Conservation (phyloP, 768 basidiomycete species). For the Tylopilus balloui region DNA sequence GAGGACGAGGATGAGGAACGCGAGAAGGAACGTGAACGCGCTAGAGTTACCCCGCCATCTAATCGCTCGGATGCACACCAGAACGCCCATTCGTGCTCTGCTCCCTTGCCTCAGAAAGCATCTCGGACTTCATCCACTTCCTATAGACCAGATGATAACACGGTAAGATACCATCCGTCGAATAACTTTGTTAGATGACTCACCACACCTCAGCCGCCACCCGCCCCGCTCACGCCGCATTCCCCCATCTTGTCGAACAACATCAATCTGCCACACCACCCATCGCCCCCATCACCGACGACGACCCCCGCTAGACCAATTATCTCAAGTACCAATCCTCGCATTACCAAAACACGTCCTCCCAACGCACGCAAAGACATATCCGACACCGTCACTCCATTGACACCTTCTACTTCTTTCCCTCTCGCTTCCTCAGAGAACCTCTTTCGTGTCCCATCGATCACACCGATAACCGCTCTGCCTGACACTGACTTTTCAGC, state of each 20-base stretch:
- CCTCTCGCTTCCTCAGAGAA: conserved; percentile 30
- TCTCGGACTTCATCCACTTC: conserved; percentile 13
- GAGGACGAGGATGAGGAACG: conserved; percentile 78
- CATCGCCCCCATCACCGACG: conserved; percentile 29
- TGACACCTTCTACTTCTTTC: conserved; percentile 15
- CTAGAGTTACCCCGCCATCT: conserved; percentile 25
- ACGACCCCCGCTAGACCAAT: conserved; percentile 18
- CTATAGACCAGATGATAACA: conserved; percentile 17
- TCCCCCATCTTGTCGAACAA: conserved; percentile 24
- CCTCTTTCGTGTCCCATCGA: conserved; percentile 23
- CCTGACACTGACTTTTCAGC: conserved; percentile 37
- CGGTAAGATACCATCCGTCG: conserved; percentile 29
- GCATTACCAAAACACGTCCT: conserved; percentile 30
- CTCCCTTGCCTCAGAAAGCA: conserved; percentile 16
- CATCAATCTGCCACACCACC: conserved; percentile 14
- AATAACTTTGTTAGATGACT: conserved; percentile 1
- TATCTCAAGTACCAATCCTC: conserved; percentile 14
- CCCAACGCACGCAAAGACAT: conserved; percentile 27
- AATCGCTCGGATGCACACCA: conserved; percentile 19
- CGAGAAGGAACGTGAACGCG: conserved; percentile 49
- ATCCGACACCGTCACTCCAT: conserved; percentile 10
- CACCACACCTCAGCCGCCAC: conserved; percentile 12
- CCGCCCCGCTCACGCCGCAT: conserved; percentile 31
- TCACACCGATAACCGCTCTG: conserved; percentile 31
- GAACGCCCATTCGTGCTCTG: conserved; percentile 15